Base-by-base conservation (phyloP, 2,329 filamentous ascomycete genomes). In the Balansia obtecta region DNA sequence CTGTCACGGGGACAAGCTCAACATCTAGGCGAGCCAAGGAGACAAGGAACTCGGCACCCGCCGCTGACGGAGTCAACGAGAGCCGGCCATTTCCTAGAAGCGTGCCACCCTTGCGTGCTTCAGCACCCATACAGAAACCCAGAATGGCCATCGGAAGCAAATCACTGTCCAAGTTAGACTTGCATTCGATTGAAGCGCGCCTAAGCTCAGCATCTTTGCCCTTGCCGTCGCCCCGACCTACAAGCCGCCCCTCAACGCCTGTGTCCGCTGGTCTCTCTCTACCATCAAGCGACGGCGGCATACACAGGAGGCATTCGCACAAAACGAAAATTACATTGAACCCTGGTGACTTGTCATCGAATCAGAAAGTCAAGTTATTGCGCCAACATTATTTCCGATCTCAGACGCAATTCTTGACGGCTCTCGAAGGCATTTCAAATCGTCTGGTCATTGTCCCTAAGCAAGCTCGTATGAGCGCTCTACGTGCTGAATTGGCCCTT, bases 381-480 rank as follows among this genome's bases (percentile, higher is more conserved):
- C 74, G 86, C 50, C 85, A 89, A 53, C 87, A 93, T 63, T 93
- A 93, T 64, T 93, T 91, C 62, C 76, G 86, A 49, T 87, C 82
- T 53, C 78, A 93, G 65, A 90, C 86, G 1, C 84, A 88, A 57
- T 90, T 93, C 61, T 63, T 93, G 53, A 85, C 82, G 3, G 87
- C 87, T 1, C 73, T 93, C 15, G 86, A 91, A 63, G 84, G 86
- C 56, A 91, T 93, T 49, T 93, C 87, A 2, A 90, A 88, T 61
- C 81, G 86, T n/a, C 70, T 93, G 43, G 85, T 93, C 6, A 76
- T 85, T 49, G 87, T 93, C 5, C 87, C 87, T 1, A 93, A 93
- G 62, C 80, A 83, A 34, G 87, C 87, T 40, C 80, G 87, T 33
- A 74, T 93, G 58, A 93, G 87, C 65, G 87, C 88, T 41, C 70